A percentile compares a stretch with the other conserved stretches of the same genome.
Conservation (phyloP, 805 yeast genomes). For the Yarrowia deformans region DNA sequence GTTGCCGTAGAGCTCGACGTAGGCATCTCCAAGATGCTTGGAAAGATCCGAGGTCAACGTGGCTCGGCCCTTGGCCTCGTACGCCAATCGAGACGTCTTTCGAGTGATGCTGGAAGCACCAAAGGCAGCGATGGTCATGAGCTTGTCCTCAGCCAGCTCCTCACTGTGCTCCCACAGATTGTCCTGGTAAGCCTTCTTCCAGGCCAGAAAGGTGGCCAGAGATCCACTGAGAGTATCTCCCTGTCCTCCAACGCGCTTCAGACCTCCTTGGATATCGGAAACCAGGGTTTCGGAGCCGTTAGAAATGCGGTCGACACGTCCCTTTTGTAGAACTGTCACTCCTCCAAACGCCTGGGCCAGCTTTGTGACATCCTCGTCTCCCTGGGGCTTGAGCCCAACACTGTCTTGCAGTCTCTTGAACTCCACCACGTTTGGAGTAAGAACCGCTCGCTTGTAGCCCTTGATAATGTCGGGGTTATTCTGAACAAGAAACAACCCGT, state of each 20-base stretch:
- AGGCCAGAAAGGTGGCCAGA: conserved; percentile 79
- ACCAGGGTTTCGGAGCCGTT: conserved; percentile 55
- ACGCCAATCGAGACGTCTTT: conserved; percentile 70
- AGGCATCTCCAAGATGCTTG: conserved; percentile 69
- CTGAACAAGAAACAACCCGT: conserved; percentile 75
- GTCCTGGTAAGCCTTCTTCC: conserved; percentile 72
- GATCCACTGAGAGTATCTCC: conserved; percentile 93
- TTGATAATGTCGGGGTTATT: conserved; percentile 61
- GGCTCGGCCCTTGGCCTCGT: conserved; percentile 67
- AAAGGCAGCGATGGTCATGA: conserved; percentile 57
- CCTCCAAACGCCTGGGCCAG: conserved; percentile 63
- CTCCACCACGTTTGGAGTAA: conserved; percentile 93
- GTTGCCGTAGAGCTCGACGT: conserved; percentile 54
- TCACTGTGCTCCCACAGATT: conserved; percentile 63
- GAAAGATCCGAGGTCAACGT: conserved; percentile 88
- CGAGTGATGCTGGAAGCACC: conserved; percentile 77
- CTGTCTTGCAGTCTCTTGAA: conserved; percentile 71
- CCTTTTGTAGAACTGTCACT: conserved; percentile 76
- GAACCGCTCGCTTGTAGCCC: conserved; percentile 65
- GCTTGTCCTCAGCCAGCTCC: conserved; percentile 49
- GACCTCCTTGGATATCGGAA: conserved; percentile 65
- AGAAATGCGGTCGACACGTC: conserved; percentile 69
- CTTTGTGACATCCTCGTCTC: conserved; percentile 49
- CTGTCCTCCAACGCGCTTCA: conserved; percentile 91
- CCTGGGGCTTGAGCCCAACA: conserved; percentile 48